phyloP scores from a whole-genome alignment of 805 yeast genomes.

The Candida caryicola region DNA sequence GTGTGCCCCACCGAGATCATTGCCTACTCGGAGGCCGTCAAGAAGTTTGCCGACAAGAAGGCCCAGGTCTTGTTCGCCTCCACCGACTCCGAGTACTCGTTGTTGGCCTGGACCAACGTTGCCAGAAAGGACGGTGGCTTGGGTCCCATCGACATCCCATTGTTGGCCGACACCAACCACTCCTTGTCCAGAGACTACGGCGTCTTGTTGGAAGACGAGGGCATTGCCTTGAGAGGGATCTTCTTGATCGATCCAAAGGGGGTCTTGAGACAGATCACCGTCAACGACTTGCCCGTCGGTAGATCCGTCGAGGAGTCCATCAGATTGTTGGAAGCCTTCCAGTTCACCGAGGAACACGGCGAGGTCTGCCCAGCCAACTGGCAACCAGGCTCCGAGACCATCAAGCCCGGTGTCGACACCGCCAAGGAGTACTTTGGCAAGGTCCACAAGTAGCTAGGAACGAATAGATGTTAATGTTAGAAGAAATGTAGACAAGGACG shows the following conservation, averaged over 20 bases:
- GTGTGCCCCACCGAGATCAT: slow-evolving; percentile 99
- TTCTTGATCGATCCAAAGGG: slow-evolving; percentile 98
- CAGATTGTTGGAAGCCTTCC: slow-evolving; percentile 98
- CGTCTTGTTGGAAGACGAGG: slow-evolving; percentile 94
- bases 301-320: slow-evolving; percentile 97
- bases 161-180: slow-evolving; percentile 96
- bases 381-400: slow-evolving; percentile 85
- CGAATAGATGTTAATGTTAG: background rate
- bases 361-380: slow-evolving; percentile 99
- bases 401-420: slow-evolving; percentile 78
- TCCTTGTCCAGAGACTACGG: slow-evolving; percentile 93
- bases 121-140: slow-evolving; percentile 97
- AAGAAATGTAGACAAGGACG: background rate
- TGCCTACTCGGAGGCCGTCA: slow-evolving; percentile 95
- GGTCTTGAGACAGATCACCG: slow-evolving; percentile 89
- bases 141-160: slow-evolving; percentile 92
- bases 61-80: slow-evolving; percentile 93
- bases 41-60: slow-evolving; percentile 83
- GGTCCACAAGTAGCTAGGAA: slow-evolving; percentile 41
- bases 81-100: slow-evolving; percentile 96
- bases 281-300: slow-evolving; percentile 99
- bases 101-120: slow-evolving; percentile 97
- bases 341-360: slow-evolving; percentile 98
- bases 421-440: slow-evolving; percentile 86
- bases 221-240: slow-evolving; percentile 96